Evolutionary conservation across 2,329 filamentous ascomycete genomes (phyloP).

Genomic region (Pseudogymnoascus sp.): DNA sequence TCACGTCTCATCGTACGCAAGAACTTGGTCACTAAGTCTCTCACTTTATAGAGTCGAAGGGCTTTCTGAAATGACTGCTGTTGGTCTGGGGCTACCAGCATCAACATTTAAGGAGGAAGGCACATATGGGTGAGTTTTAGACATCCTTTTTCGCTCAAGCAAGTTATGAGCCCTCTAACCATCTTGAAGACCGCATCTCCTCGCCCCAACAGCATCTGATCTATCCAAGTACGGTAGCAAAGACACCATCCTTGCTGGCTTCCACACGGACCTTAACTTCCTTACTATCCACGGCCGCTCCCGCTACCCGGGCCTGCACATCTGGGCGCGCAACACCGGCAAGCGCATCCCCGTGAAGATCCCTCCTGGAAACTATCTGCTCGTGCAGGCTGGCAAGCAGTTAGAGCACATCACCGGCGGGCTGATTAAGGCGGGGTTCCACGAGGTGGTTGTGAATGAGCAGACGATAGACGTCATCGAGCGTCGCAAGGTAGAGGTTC

Average conservation of each 20-base stretch:
- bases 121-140: constrained; percentile 33
- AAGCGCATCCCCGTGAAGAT: constrained; percentile 53
- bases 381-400: constrained; percentile 59
- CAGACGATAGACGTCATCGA: constrained; percentile 44
- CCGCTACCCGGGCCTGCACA: constrained; percentile 55
- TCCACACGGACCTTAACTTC: constrained; percentile 61
- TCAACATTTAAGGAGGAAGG: constrained; percentile 50
- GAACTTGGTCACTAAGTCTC: constrained; percentile 47
- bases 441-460: constrained; percentile 55
- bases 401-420: constrained; percentile 56
- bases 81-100: constrained; percentile 48
- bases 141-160: not conserved
- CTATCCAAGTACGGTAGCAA: constrained; percentile 46
- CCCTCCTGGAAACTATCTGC: constrained; percentile 50
- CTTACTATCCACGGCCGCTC: constrained; percentile 59
- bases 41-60: not conserved
- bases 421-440: constrained; percentile 55
- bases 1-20: constrained; percentile 46
- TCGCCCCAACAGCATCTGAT: constrained; percentile 56
- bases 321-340: constrained; percentile 59
- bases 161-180: constrained; percentile 22
- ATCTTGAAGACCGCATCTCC: constrained; percentile 38
- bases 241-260: constrained; percentile 56
- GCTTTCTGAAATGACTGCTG: constrained; percentile 52
- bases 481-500: constrained; percentile 36